phyloP scores from a whole-genome alignment of 441 rosid species.

The Pelargonium exstipulatum region DNA sequence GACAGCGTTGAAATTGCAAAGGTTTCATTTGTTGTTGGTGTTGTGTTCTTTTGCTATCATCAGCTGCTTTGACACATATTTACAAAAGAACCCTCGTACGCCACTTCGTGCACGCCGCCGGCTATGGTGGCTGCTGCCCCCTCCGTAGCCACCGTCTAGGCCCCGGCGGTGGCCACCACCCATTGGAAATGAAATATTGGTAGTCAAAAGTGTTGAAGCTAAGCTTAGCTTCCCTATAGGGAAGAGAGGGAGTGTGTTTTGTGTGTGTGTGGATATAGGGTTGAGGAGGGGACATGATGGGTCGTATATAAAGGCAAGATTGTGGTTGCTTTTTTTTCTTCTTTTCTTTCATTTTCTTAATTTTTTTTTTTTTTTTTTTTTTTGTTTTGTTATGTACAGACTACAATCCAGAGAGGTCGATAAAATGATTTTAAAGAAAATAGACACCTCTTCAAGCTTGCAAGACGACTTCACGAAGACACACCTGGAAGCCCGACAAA shows the following conservation, averaged over 20 bases:
- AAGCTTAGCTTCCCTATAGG: neutral
- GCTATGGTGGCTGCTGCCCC: neutral
- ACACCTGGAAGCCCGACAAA: constrained; percentile 9
- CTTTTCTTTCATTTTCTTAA: neutral
- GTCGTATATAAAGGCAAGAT: constrained; percentile 55
- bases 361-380: neutral
- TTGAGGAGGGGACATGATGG: constrained; percentile 35
- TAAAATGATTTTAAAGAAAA: constrained; percentile 18
- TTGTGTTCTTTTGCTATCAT: constrained; percentile 18
- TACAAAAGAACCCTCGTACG: constrained; percentile 25
- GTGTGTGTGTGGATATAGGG: constrained; percentile 20
- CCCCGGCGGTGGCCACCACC: constrained; percentile 12
- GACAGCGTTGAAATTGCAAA: constrained; percentile 66
- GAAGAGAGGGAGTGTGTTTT: neutral
- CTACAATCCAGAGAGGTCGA: constrained; percentile 20
- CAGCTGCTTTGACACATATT: constrained; percentile 25
- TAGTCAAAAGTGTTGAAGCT: neutral
- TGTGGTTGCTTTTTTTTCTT: constrained; percentile 16
- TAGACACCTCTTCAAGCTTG: constrained; percentile 31
- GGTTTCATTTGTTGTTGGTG: constrained; percentile 24
- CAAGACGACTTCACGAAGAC: constrained; percentile 13
- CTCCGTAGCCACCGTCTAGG: constrained; percentile 20
- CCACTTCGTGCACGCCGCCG: too few species aligned
- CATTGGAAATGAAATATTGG: constrained; percentile 12
- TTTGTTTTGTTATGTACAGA: constrained; percentile 35